These are phyloP conservation scores for Mortierella antarctica DNA, from an alignment of 192 early-diverging fungal species.

Conservation along the genomic window DNA sequence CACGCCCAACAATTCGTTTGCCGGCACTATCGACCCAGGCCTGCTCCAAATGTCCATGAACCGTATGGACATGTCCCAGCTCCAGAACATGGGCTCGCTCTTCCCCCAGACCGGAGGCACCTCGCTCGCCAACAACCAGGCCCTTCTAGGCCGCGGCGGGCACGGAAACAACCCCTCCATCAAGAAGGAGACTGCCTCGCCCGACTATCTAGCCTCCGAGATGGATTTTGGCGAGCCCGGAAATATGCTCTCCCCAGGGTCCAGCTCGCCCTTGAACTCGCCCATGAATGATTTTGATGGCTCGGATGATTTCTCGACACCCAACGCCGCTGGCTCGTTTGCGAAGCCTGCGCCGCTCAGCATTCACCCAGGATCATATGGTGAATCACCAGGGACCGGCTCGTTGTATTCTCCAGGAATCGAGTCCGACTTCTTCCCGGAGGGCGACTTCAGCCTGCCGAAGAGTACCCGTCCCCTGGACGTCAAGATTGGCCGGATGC, in stretches of 20 bases:
- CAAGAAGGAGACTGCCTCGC: constrained; percentile 53
- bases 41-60: constrained; percentile 49
- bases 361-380: constrained; percentile 41
- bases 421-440: constrained; percentile 45
- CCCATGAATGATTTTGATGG: constrained; percentile 53
- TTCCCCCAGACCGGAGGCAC: constrained; percentile 24
- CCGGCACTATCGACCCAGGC: constrained; percentile 50
- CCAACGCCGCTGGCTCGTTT: not conserved
- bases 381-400: constrained; percentile 49
- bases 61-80: constrained; percentile 47
- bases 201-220: constrained; percentile 48
- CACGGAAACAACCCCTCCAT: constrained; percentile 28
- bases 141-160: constrained; percentile 20
- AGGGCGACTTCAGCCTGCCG: constrained; percentile 50
- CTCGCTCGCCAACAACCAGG: not conserved
- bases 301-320: constrained; percentile 42
- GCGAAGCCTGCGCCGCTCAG: constrained; percentile 38
- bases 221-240: constrained; percentile 55
- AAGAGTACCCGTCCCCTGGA: constrained; percentile 37
- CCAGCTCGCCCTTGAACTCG: constrained; percentile 49
- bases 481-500: constrained; percentile 50
- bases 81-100: constrained; percentile 38
- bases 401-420: constrained; percentile 47
- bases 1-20: constrained; percentile 41
- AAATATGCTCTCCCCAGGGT: constrained; percentile 51